Evolutionary conservation across 129 eudicot genomes (phyloP), one percentile per base, ranked within the genome.

Genomic region (Lactuca sativa): DNA sequence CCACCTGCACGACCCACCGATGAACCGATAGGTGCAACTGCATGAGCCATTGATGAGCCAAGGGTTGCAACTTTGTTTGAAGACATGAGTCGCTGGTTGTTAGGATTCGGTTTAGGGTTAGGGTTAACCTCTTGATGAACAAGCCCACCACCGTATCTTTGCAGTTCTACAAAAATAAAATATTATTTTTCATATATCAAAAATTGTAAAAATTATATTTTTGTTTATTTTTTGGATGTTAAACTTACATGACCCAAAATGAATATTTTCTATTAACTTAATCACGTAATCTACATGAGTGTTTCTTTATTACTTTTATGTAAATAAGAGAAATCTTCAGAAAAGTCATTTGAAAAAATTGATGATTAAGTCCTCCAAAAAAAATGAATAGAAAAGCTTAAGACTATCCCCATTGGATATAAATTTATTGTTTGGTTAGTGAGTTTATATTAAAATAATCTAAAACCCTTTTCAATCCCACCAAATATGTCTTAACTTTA

Each of bases 71-170:
- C 64, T 37, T 63, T 41, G 49, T 88, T 86, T 49, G 77, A 30
- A 64, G 76, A 64, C 43, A 59, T n/a, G 15, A n/a, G 56, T 49
- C 77, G 80, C 48, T 78, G 91, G 69, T 78, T 78, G 43, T 30
- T 52, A 4, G 70, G 43, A 33, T 87, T 83, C 18, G 43, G 30
- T 1, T 30, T 52, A 4, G 70, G 43, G 33, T 87, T 83, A 18
- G 43, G 30, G 30, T 25, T 25, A 25, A 36, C 81, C 21, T 84
- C 95, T 3, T 74, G 58, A 18, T 80, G 85, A 72, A 82, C 52
- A 17, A 67, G 82, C 12, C 88, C 96, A 7, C 95, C 96, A 40
- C 96, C 89, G 31, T 48, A 81, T 52, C 75, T 83, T 60, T 79
- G 86, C 78, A 89, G 77, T 78, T 89, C 98, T 89, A 96, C 64